Conservation (phyloP, 208 protist species). For the Leishmania lainsoni region DNA sequence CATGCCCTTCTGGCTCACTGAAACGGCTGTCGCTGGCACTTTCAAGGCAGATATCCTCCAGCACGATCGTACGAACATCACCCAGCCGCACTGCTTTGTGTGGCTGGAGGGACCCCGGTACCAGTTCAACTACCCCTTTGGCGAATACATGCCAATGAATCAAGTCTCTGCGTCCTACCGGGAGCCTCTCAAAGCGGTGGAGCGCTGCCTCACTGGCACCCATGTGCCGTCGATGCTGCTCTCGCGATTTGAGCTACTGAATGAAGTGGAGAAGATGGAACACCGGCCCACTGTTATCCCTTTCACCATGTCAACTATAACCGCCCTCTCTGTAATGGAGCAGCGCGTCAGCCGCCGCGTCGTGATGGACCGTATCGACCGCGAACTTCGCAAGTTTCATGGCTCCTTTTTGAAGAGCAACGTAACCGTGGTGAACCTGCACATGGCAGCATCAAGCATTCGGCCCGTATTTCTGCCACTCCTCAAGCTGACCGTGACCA, state of each 20-base stretch:
- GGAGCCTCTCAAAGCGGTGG: constrained; percentile 69
- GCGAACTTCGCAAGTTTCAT: constrained; percentile 87
- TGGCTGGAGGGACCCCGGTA: constrained; percentile 87
- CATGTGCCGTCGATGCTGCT: constrained; percentile 91
- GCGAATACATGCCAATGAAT: constrained; percentile 79
- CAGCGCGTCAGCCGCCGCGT: constrained; percentile 63
- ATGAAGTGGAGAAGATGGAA: constrained; percentile 73
- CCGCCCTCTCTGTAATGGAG: constrained; percentile 77
- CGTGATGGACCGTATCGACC: constrained; percentile 73
- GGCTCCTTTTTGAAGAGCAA: constrained; percentile 83
- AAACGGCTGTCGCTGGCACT: constrained; percentile 67
- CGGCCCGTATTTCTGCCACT: constrained; percentile 88
- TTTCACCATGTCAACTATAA: constrained; percentile 89
- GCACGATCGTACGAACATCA: constrained; percentile 75
- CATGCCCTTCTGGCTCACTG: constrained; percentile 87
- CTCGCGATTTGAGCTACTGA: constrained; percentile 83
- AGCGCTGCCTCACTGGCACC: constrained; percentile 69
- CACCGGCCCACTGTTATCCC: constrained; percentile 67
- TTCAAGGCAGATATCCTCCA: constrained; percentile 84
- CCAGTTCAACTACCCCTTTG: constrained; percentile 89
- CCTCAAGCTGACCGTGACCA: constrained; percentile 72
- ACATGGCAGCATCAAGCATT: constrained; percentile 61
- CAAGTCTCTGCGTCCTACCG: constrained; percentile 86
- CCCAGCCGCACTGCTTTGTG: constrained; percentile 76
- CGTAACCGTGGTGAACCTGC: constrained; percentile 66